Base-by-base conservation (phyloP, 2,329 filamentous ascomycete genomes). In the Ophiostoma himal-ulmi region DNA sequence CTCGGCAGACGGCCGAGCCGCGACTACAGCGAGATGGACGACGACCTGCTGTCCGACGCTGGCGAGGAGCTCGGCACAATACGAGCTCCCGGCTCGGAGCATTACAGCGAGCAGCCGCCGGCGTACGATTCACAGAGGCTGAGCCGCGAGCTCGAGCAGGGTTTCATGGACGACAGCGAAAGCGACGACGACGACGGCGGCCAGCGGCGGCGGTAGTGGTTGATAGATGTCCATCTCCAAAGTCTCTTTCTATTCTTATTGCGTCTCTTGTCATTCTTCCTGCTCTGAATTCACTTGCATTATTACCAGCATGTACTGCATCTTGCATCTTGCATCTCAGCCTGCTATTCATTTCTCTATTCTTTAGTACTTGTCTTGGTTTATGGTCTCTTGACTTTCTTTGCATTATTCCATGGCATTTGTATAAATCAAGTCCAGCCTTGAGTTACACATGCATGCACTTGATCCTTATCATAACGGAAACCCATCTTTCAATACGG, bases 11-110 rank as follows among this genome's bases (percentile, higher is more conserved):
- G 34, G 34, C 36, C 36, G 1, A 65, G 20, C 6, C 62, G 36
- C 36, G 62, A 65, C 13, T 65, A 70, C 36, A 77, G 79, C 39
- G 82, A 82, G 70, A 77, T 77, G 64, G 76, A 75, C 30, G 80
- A 80, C 30, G 83, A 84, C 13, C 81, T 84, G 44, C 60, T 74
- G 70, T 73, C 71, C 1, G 73, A 74, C 65, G 84, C 83, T 75
- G 89, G 88, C 60, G 89, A 93, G 76, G 90, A 92, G 78, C 79
- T 89, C 13, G 87, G 86, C 73, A 83, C 87, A 68, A 85, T 65
- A 65, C 62, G 62, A 22, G 62, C 62, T 2, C 34, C 30, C 8
- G 62, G 20, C 3, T n/a, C 36, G 8, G 34, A 65, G 7, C 62
- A 65, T 3, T 14, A 39, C 62, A n/a, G 17, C 20, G 62, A n/a